These are phyloP conservation scores for Trichaptum fuscoviolaceum DNA, from an alignment of 768 basidiomycete species.

Conservation along the genomic window DNA sequence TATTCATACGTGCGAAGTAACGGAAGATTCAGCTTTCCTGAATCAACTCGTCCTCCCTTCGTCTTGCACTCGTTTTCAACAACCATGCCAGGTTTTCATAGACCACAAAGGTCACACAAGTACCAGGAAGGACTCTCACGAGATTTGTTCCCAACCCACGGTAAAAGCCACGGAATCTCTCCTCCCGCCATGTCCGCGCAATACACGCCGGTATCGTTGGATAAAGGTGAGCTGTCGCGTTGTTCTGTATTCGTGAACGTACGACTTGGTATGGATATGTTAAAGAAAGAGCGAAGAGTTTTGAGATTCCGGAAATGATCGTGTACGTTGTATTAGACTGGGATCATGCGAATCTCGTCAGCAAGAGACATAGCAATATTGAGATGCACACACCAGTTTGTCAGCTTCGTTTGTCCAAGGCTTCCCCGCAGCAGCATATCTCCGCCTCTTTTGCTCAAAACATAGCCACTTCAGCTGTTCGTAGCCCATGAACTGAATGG, in stretches of 20 bases:
- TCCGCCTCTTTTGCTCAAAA: slow-evolving; percentile 69
- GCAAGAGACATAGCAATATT: slow-evolving; percentile 9
- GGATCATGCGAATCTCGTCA: slow-evolving; percentile 3
- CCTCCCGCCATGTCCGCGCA: slow-evolving; percentile 71
- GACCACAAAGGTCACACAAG: slow-evolving; percentile 96
- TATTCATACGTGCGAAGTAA: neutral
- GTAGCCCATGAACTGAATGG: slow-evolving; percentile 93
- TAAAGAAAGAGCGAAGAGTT: slow-evolving; percentile 71
- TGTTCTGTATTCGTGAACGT: slow-evolving; percentile 88
- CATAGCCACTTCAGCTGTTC: slow-evolving; percentile 94
- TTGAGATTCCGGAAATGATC: slow-evolving; percentile 86
- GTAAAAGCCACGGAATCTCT: slow-evolving; percentile 85
- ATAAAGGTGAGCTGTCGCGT: slow-evolving; percentile 61
- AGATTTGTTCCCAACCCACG: slow-evolving; percentile 93
- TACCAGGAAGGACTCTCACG: slow-evolving; percentile 91
- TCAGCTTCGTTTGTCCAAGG: slow-evolving; percentile 70
- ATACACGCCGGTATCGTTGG: slow-evolving; percentile 82
- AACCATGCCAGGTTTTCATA: slow-evolving; percentile 92
- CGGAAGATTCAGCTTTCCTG: neutral
- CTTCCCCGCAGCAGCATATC: slow-evolving; percentile 54
- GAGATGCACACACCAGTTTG: slow-evolving; percentile 62
- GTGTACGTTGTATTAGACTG: slow-evolving; percentile 92
- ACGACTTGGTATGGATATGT: slow-evolving; percentile 99
- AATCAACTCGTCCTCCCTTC: slow-evolving; percentile 30
- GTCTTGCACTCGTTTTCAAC: slow-evolving; percentile 59